A percentile compares a stretch with the other conserved stretches of the same genome.
phyloP scores from a whole-genome alignment of 2,329 filamentous ascomycete species.

The Coniochaeta hoffmannii region DNA sequence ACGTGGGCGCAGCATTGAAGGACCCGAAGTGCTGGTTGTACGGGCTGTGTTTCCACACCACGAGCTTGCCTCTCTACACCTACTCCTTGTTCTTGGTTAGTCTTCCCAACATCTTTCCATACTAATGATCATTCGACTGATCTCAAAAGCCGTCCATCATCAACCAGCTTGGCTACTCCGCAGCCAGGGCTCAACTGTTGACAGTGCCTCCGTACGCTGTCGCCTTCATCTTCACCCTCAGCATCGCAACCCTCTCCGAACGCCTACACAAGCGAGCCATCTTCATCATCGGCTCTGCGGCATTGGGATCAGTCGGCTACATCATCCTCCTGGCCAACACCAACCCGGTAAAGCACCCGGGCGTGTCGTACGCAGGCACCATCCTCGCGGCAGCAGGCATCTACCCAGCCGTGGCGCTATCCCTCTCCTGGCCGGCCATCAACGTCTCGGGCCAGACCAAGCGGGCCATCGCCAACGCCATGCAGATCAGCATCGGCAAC shows the following conservation, averaged over 20 bases:
- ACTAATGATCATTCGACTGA: conserved; percentile 3
- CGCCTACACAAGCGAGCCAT: conserved; percentile 47
- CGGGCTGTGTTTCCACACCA: conserved; percentile 62
- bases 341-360: conserved; percentile 37
- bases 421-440: conserved; percentile 63
- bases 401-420: conserved; percentile 56
- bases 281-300: conserved; percentile 53
- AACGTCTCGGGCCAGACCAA: conserved; percentile 67
- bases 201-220: conserved; percentile 59
- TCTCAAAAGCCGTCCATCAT: conserved; percentile 42
- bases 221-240: conserved; percentile 51
- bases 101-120: background rate
- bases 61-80: conserved; percentile 56
- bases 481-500: conserved; percentile 68
- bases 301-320: conserved; percentile 55
- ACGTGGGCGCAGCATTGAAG: conserved; percentile 54
- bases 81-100: conserved; percentile 46
- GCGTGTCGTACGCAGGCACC: conserved; percentile 52
- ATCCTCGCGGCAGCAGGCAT: conserved; percentile 61
- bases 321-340: conserved; percentile 48
- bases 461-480: conserved; percentile 58
- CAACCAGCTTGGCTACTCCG: conserved; percentile 42
- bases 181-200: conserved; percentile 47
- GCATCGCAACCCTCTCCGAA: conserved; percentile 54
- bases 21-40: conserved; percentile 70